A percentile compares a stretch with the other conserved stretches of the same genome.
These are phyloP conservation scores for Penicillium taxi DNA, from an alignment of 495 filamentous ascomycete species.

Conservation along the genomic window DNA sequence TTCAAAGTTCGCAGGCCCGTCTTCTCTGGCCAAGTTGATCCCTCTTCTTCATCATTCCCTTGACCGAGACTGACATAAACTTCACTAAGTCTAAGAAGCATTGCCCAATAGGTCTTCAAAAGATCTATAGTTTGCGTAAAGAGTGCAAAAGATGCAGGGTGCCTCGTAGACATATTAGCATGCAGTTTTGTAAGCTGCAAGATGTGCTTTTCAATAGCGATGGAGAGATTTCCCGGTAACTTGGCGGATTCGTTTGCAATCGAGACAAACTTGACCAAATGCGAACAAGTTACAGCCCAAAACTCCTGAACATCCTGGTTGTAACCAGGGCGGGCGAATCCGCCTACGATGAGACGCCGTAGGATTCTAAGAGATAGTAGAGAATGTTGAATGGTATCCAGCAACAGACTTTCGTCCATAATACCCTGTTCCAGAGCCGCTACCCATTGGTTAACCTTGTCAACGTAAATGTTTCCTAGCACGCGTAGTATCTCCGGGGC, in stretches of 20 bases:
- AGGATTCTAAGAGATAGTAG: conserved; percentile 70
- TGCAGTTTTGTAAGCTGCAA: conserved; percentile 88
- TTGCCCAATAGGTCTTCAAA: conserved; percentile 71
- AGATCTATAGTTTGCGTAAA: conserved; percentile 71
- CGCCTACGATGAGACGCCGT: conserved; percentile 67
- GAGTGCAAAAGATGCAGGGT: conserved; percentile 71
- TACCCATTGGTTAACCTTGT: conserved; percentile 65
- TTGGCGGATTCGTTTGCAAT: conserved; percentile 23
- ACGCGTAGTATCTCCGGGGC: conserved; percentile 74
- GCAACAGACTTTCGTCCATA: conserved; percentile 49
- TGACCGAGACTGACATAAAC: conserved; percentile 48
- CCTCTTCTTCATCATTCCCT: conserved; percentile 44
- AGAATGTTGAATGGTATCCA: conserved; percentile 62
- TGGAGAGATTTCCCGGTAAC: conserved; percentile 27
- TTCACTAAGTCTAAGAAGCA: conserved; percentile 67
- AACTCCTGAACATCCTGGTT: conserved; percentile 63
- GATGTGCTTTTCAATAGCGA: conserved; percentile 71
- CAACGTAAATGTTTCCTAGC: conserved; percentile 66
- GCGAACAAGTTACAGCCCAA: conserved; percentile 63
- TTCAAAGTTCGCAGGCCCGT: conserved; percentile 73
- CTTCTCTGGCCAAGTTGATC: conserved; percentile 58
- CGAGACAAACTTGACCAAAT: conserved; percentile 61
- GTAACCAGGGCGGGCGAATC: conserved; percentile 78
- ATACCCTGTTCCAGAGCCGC: conserved; percentile 46
- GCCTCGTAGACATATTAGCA: conserved; percentile 65